phyloP scores from a whole-genome alignment of 2,329 filamentous ascomycete species.

The Ascochyta viciae-villosae region DNA sequence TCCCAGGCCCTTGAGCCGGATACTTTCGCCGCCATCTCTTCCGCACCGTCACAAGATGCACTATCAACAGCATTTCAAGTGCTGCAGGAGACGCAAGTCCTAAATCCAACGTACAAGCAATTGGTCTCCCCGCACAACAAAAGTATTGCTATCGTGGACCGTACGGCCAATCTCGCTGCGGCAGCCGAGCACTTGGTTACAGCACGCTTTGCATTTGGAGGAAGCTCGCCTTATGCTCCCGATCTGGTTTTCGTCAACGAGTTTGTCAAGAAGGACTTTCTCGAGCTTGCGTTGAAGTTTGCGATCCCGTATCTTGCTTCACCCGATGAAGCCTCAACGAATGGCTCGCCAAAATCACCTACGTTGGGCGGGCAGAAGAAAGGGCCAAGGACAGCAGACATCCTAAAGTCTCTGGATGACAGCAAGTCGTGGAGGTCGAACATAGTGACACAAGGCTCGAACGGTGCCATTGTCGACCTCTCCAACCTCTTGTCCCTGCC shows the following conservation, averaged over 20 bases:
- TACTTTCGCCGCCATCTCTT: conserved; percentile 55
- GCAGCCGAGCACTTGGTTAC: conserved; percentile 62
- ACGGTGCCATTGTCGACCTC: conserved; percentile 34
- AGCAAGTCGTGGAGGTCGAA: conserved; percentile 30
- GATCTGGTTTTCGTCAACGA: conserved; percentile 71
- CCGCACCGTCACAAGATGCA: conserved; percentile 35
- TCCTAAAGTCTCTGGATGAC: conserved; percentile 18
- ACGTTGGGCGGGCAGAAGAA: conserved; percentile 14
- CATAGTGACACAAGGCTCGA: conserved; percentile 34
- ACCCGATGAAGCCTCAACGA: conserved; percentile 12
- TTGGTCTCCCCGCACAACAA: conserved; percentile 47
- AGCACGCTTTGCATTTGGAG: conserved; percentile 63
- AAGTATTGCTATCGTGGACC: conserved; percentile 65
- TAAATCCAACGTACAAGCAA: conserved; percentile 32
- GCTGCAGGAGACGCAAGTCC: conserved; percentile 36
- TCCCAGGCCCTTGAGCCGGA: conserved; percentile 55
- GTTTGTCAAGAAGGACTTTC: conserved; percentile 63
- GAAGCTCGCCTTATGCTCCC: conserved; percentile 66
- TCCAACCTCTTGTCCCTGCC: conserved; percentile 34
- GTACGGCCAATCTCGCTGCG: conserved; percentile 61
- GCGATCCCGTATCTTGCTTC: conserved; percentile 39
- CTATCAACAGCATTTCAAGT: conserved; percentile 40
- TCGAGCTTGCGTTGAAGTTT: conserved; percentile 57
- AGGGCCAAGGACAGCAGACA: conserved; percentile 10
- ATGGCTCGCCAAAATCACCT: conserved; percentile 17